Percentiles rank a stretch among this genome's conserved stretches.
Evolutionary conservation across 2,329 filamentous ascomycete genomes (phyloP).

Genomic region (Hypoxylon sp.): DNA sequence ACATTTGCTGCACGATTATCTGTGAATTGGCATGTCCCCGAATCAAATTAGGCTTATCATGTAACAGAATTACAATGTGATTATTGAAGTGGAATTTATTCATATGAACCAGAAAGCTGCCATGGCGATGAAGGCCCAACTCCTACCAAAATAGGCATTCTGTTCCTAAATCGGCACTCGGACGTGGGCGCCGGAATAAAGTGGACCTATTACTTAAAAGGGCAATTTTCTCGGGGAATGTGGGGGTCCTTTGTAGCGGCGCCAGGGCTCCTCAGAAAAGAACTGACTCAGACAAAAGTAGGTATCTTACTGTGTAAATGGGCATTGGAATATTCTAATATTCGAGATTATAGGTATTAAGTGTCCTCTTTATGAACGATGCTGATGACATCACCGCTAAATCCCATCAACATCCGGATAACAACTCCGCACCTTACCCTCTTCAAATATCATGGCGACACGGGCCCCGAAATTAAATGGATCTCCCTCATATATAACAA

Average conservation of each 20-base stretch:
- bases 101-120: background rate
- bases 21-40: background rate
- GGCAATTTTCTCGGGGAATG: constrained; percentile 11
- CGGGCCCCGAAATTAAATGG: constrained; percentile 55
- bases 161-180: background rate
- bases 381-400: background rate
- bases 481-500: constrained; percentile 57
- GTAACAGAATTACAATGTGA: background rate
- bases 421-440: constrained; percentile 43
- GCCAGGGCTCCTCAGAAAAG: no score
- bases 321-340: no score
- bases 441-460: constrained; percentile 52
- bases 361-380: background rate
- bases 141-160: constrained; percentile 5
- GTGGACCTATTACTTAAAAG: constrained; percentile 9
- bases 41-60: background rate
- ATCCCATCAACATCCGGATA: constrained; percentile 36
- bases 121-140: background rate
- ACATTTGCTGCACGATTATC: background rate
- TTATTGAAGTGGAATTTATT: background rate
- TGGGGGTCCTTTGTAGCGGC: background rate
- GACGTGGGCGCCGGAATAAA: background rate
- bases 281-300: background rate
- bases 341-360: background rate
- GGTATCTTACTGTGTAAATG: background rate